Percentiles rank a stretch among this genome's conserved stretches.
Conservation (phyloP, 208 protist genomes). For the Tetramitus jugosus region DNA sequence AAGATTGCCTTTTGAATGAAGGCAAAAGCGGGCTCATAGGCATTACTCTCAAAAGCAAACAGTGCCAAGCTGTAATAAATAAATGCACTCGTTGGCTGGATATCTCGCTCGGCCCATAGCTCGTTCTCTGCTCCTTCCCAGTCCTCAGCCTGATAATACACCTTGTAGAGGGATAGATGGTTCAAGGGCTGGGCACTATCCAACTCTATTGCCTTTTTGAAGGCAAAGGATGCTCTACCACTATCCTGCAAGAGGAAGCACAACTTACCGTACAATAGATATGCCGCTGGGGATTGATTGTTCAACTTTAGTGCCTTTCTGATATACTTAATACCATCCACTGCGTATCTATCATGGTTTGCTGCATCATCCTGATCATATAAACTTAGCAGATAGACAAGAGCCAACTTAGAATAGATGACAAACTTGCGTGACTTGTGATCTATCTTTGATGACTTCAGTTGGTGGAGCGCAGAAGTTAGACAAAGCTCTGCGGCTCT, state of each 20-base stretch:
- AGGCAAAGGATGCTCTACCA: not conserved
- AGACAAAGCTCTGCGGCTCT: not conserved
- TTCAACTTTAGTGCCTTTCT: not conserved
- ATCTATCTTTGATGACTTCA: too few species aligned
- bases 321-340: not conserved
- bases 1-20: conserved; percentile 1
- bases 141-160: not conserved
- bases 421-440: too few species aligned
- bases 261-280: conserved; percentile 1
- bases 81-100: not conserved
- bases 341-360: not conserved
- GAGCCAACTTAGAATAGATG: not conserved
- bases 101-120: not conserved
- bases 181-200: not conserved
- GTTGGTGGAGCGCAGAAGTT: too few species aligned
- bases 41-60: conserved; percentile 12
- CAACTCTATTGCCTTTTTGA: not conserved
- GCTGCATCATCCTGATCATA: too few species aligned
- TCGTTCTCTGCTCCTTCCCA: not conserved
- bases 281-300: not conserved
- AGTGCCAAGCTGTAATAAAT: not conserved
- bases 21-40: not conserved
- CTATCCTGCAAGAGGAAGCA: not conserved
- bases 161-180: not conserved
- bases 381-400: not conserved